Evolutionary conservation across 2,329 filamentous ascomycete species (phyloP), one percentile per base, ranked within the genome.

Genomic region (Alternaria incomplexa): DNA sequence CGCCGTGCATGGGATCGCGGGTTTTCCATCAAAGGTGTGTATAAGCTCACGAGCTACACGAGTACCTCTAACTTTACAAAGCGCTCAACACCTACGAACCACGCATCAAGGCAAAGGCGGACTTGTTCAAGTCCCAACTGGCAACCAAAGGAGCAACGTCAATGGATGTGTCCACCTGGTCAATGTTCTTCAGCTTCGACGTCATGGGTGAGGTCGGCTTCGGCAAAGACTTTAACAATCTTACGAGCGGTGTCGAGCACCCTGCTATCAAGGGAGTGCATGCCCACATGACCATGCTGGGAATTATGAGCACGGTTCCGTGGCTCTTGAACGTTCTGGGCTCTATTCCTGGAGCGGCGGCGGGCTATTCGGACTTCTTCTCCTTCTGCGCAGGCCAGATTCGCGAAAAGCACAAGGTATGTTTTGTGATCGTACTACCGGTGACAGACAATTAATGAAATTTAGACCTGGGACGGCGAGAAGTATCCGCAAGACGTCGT

Each of bases 211-310:
- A 76, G 30, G 56, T 75, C 6, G 74, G 70, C 6, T 71, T 74
- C 25, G 65, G 72, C 0, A 73, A 74, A 32, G 68, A 74, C 32
- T 77, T 77, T 55, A 59, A 62, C 45, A 73, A 72, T 32, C 56
- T 77, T 4, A 51, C 46, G 1, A 73, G 46, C 40, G 74, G 74
- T 15, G 47, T 65, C 11, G 70, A 75, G 36, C 68, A 77, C 52
- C 64, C 70, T 7, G 79, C 78, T 0, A 80, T 82, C 50, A 64
- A 75, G 32, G 73, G 63, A 2, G 67, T 83, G 4, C 81, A 81
- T 58, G 68, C 71, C 1, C 73, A 80, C 28, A 78, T 83, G 71
- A 64, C 65, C 6, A 61, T 76, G 23, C 23, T 82, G 2, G 79
- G 77, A 0, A 54, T 80, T 11, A 30, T 81, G 20, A 68, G 67